Conservation (phyloP, 768 basidiomycete genomes). For the Termitomyces sp. region DNA sequence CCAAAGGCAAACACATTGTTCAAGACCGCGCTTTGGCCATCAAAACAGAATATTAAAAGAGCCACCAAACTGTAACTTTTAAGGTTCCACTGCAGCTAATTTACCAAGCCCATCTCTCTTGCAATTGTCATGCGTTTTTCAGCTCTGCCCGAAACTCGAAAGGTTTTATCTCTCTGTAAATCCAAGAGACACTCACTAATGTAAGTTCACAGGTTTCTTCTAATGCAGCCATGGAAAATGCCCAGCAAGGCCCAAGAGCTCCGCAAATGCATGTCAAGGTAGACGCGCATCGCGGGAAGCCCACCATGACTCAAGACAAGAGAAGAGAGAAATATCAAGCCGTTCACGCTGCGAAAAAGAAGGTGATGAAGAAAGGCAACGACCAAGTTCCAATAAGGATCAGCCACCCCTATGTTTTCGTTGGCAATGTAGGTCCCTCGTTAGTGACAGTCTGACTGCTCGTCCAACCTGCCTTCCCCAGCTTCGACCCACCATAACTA, state of each 20-base stretch:
- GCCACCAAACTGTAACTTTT: neutral
- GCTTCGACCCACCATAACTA: slow-evolving; percentile 33
- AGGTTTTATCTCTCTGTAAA: neutral
- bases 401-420: slow-evolving; percentile 37
- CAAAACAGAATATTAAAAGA: slow-evolving; percentile 3
- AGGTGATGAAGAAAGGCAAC: slow-evolving; percentile 8
- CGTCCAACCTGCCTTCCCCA: slow-evolving; percentile 13
- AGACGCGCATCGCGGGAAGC: slow-evolving; percentile 4
- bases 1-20: slow-evolving; percentile 2
- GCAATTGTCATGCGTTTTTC: slow-evolving; percentile 8
- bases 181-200: neutral
- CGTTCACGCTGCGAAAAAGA: slow-evolving; percentile 23
- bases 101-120: neutral
- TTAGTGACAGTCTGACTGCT: neutral
- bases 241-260: neutral
- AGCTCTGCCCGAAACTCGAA: slow-evolving; percentile 2
- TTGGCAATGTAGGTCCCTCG: slow-evolving; percentile 55
- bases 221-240: neutral
- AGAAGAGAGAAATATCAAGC: slow-evolving; percentile 17
- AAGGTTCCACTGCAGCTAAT: neutral
- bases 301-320: neutral
- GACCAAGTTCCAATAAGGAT: slow-evolving; percentile 1
- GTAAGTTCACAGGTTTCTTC: neutral
- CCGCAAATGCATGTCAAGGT: neutral
- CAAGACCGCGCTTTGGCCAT: slow-evolving; percentile 9